Conservation (phyloP, 2,329 filamentous ascomycete genomes). For the Aureobasidium leucospermi region DNA sequence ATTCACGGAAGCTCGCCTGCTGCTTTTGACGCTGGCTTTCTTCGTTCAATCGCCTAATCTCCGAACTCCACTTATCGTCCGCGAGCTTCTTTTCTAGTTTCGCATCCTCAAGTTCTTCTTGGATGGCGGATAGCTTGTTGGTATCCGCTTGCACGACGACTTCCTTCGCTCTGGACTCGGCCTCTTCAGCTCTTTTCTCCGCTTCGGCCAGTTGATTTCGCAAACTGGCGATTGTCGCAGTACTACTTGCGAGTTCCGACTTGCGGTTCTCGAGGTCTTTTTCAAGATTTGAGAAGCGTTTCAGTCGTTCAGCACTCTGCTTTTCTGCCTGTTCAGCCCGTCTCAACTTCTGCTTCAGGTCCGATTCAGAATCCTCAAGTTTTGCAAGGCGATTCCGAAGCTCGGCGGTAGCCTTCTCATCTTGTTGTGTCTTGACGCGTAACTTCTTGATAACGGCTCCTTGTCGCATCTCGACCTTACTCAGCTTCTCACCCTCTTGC, state of each 20-base stretch:
- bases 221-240: conserved; percentile 59
- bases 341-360: conserved; percentile 54
- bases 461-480: conserved; percentile 78
- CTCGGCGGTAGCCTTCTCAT: conserved; percentile 43
- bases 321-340: conserved; percentile 53
- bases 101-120: conserved; percentile 55
- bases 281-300: conserved; percentile 43
- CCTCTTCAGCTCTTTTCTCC: conserved; percentile 57
- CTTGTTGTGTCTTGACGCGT: conserved; percentile 44
- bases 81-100: conserved; percentile 71
- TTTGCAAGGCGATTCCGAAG: conserved; percentile 55
- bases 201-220: conserved; percentile 63
- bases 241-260: conserved; percentile 56
- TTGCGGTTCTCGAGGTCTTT: conserved; percentile 56
- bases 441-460: conserved; percentile 77
- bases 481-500: conserved; percentile 85
- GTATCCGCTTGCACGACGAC: conserved; percentile 63
- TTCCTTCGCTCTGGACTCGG: conserved; percentile 58
- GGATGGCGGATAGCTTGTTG: conserved; percentile 46
- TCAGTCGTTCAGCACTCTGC: conserved; percentile 49
- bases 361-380: conserved; percentile 57
- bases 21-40: conserved; percentile 67
- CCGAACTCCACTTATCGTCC: conserved; percentile 60
- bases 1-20: conserved; percentile 58
- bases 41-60: conserved; percentile 65